These are phyloP conservation scores for Conringia planisiliqua DNA, from an alignment of 345 rosid species.

Conservation along the genomic window DNA sequence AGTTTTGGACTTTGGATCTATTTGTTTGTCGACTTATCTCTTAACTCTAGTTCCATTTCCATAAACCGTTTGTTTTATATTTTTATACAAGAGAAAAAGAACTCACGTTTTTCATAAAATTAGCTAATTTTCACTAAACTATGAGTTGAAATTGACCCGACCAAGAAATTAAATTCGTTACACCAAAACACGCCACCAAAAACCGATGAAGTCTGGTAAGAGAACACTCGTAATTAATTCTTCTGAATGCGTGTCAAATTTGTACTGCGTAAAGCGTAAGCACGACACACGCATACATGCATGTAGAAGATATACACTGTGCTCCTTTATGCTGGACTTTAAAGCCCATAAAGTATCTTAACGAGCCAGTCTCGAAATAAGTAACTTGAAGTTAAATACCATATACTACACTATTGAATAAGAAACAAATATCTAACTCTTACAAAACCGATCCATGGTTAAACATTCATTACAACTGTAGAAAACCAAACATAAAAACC, in stretches of 20 bases:
- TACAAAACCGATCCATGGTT: not conserved
- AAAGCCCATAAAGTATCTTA: not conserved
- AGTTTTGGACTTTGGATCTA: not conserved
- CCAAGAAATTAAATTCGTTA: slow-evolving; percentile 26
- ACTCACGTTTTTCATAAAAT: not conserved
- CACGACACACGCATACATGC: not conserved
- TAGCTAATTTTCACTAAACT: not conserved
- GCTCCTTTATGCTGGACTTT: not conserved
- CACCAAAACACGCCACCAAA: slow-evolving; percentile 27
- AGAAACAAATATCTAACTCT: not conserved
- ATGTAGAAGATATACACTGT: not conserved
- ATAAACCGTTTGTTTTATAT: not conserved
- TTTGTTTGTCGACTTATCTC: not conserved
- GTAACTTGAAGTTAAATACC: too few species aligned
- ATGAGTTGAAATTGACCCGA: slow-evolving; percentile 24
- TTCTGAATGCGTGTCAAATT: slow-evolving; percentile 19
- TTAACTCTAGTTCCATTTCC: not conserved
- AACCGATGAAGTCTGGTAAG: slow-evolving; percentile 35
- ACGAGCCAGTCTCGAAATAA: not conserved
- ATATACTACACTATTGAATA: not conserved
- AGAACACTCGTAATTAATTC: slow-evolving; percentile 25
- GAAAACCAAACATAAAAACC: not conserved
- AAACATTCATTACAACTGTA: not conserved
- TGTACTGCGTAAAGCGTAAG: not conserved
- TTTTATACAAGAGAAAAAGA: not conserved